phyloP scores from a whole-genome alignment of 805 yeast genomes.

The Myxozyma kluyveri region DNA sequence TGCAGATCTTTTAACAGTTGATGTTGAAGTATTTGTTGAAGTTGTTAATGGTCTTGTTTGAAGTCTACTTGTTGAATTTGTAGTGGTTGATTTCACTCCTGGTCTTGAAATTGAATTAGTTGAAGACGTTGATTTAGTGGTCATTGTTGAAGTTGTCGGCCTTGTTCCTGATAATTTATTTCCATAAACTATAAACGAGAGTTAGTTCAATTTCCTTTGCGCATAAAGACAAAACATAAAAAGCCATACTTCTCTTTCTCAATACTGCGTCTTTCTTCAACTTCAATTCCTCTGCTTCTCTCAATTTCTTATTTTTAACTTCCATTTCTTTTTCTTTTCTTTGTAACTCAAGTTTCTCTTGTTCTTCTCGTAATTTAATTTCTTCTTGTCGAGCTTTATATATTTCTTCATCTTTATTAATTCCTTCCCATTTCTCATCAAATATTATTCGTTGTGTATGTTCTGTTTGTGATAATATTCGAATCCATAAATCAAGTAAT shows the following conservation, averaged over 20 bases:
- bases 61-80: no score
- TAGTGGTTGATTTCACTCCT: no score
- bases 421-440: conserved; percentile 36
- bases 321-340: conserved; percentile 17
- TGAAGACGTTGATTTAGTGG: no score
- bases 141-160: not conserved
- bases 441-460: conserved; percentile 34
- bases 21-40: no score
- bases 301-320: not conserved
- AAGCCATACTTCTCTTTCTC: conserved; percentile 23
- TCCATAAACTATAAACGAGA: conserved; percentile 17
- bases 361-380: conserved; percentile 15
- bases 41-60: not conserved
- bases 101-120: no score
- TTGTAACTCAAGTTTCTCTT: conserved; percentile 15
- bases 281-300: conserved; percentile 19
- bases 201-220: not conserved
- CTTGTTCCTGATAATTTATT: conserved; percentile 15
- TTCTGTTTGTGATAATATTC: conserved; percentile 37
- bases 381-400: conserved; percentile 25
- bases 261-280: conserved; percentile 37
- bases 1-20: no score
- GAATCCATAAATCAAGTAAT: conserved; percentile 36
- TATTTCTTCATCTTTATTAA: conserved; percentile 32
- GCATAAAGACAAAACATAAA: not conserved